Conservation (phyloP, 345 rosid genomes). For the Hibiscus trionum region DNA sequence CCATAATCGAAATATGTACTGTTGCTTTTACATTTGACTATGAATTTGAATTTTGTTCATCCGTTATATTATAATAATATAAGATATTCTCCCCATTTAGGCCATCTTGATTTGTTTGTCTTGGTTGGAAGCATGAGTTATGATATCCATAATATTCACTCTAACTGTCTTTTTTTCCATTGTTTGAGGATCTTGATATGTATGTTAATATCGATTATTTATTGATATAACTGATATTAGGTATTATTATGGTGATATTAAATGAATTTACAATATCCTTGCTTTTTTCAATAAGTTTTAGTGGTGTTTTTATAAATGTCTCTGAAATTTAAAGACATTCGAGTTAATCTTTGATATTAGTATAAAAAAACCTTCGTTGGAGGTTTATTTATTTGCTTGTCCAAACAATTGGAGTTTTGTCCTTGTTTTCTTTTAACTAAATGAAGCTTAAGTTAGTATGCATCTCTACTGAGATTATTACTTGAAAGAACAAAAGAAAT, state of each 20-base stretch:
- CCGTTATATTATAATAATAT: neutral
- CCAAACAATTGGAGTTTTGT: neutral
- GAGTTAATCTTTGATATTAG: neutral
- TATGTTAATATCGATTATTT: neutral
- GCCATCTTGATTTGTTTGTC: neutral
- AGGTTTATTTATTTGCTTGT: neutral
- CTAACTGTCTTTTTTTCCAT: neutral
- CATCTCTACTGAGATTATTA: neutral
- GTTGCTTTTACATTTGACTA: neutral
- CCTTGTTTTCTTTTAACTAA: neutral
- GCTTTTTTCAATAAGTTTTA: neutral
- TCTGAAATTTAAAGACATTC: neutral
- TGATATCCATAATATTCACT: neutral
- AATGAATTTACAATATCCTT: neutral
- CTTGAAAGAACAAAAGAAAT: neutral
- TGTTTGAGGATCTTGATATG: neutral
- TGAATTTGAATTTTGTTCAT: neutral
- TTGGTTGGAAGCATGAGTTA: neutral
- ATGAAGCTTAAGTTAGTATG: neutral
- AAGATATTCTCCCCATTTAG: neutral
- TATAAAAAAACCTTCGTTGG: neutral
- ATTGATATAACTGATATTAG: neutral
- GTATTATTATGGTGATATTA: neutral
- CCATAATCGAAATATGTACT: neutral
- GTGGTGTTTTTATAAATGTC: neutral